Evolutionary conservation across 805 yeast genomes (phyloP).

Genomic region (Candida dajiaensis): DNA sequence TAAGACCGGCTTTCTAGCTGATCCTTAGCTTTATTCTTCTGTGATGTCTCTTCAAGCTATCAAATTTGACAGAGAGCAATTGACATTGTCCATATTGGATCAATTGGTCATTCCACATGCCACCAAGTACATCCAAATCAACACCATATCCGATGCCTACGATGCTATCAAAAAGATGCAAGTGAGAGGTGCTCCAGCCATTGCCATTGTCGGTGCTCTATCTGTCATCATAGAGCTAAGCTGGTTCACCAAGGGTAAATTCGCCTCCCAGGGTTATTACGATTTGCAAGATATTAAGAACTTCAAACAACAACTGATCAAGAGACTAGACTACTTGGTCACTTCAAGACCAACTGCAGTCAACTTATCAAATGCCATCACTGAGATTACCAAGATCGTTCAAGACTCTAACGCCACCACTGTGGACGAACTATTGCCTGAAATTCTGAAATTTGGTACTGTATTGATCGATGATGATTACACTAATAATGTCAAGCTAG

Average conservation of each 20-base stretch:
- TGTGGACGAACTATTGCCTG: constrained; percentile 25
- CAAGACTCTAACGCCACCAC: constrained; percentile 22
- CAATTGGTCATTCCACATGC: constrained; percentile 80
- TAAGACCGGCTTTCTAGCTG: not conserved
- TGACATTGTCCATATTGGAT: constrained; percentile 59
- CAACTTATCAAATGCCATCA: constrained; percentile 68
- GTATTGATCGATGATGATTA: constrained; percentile 69
- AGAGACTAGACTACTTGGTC: constrained; percentile 58
- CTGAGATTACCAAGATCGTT: constrained; percentile 30
- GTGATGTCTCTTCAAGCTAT: constrained; percentile 56
- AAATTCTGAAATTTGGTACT: constrained; percentile 40
- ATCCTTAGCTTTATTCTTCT: not conserved
- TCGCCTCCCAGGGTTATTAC: constrained; percentile 24
- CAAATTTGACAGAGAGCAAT: constrained; percentile 43
- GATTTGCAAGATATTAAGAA: constrained; percentile 26
- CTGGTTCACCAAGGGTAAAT: constrained; percentile 24
- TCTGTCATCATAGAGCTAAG: constrained; percentile 71
- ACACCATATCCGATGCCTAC: constrained; percentile 68
- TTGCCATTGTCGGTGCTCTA: constrained; percentile 89
- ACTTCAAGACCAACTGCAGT: constrained; percentile 95
- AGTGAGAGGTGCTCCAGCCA: constrained; percentile 98
- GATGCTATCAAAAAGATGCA: constrained; percentile 85
- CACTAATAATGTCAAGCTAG: constrained; percentile 70
- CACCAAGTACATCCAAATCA: constrained; percentile 58
- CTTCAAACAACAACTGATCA: constrained; percentile 33